Evolutionary conservation across 305 asterid genomes (phyloP), one percentile per base, ranked within the genome.

Genomic region (Fraxinus sp.): DNA sequence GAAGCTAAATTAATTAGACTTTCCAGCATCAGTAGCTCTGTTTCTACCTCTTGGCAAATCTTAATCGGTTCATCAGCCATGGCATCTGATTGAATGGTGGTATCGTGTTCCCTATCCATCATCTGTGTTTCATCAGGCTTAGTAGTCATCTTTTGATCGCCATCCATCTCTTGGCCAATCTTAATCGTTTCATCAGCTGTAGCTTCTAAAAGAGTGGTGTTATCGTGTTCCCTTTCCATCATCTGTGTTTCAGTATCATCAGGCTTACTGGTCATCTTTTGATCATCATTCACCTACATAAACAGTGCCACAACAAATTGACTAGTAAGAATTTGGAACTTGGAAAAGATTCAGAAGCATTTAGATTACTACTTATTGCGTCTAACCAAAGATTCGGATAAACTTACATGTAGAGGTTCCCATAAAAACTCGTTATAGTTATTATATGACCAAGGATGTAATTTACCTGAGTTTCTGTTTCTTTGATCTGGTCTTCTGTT

Each of bases 381-480:
- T 30, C 75, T 30, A 70, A 30, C 10, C 75, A 16, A 52, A 30
- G 39, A 70, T 1, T 30, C 16, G 1, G 37, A 70, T 28, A 30
- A 52, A 5, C 37, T 79, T 30, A 70, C 7, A 14, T 70, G 41
- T 30, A 28, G 41, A 77, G 52, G 20, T 22, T 44, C 14, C 79
- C 72, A 33, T 28, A 7, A 24, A 24, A 76, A 66, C 62, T 35
- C 32, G n/a, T 13, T 62, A 1, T 64, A 26, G 32, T 66, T 76
- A 10, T 80, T 75, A 39, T 7, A 35, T 80, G 77, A 79, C 24
- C 79, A 62, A 44, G 35, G 44, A 57, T 52, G 16, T 84, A 78
- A 80, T 59, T 80, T 84, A 71, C 79, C 74, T 80, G 79, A 77
- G 52, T 80, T 73, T 85, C 81, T 82, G 39, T 64, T 78, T 68